Conservation (phyloP, 140 eudicot species). For the Oenanthe javanica region DNA sequence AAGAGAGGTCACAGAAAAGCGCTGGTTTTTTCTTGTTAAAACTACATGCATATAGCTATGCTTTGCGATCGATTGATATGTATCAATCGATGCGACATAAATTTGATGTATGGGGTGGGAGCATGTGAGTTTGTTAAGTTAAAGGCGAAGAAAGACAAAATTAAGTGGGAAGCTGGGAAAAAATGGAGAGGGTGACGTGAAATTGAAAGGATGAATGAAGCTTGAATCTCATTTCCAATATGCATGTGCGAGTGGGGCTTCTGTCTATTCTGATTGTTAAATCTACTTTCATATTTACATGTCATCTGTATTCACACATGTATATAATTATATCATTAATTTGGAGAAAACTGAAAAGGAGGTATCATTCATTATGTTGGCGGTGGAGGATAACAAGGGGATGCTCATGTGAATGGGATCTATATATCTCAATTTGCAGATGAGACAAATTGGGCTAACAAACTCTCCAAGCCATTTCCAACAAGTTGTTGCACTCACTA, state of each 20-base stretch:
- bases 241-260: not conserved
- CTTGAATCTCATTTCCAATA: not conserved
- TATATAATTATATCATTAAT: not conserved
- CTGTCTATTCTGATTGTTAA: not conserved
- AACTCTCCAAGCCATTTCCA: not conserved
- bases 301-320: not conserved
- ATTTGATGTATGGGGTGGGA: not conserved
- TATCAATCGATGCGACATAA: not conserved
- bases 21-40: not conserved
- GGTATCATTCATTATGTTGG: not conserved
- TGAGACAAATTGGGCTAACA: not conserved
- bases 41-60: not conserved
- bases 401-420: slow-evolving; percentile 3
- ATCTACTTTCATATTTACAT: not conserved
- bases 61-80: not conserved
- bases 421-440: not conserved
- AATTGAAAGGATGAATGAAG: slow-evolving; percentile 1
- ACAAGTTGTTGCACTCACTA: not conserved
- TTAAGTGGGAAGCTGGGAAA: not conserved
- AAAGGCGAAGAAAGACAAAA: not conserved
- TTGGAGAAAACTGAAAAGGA: not conserved
- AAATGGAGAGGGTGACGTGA: not conserved
- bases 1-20: not conserved
- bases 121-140: not conserved
- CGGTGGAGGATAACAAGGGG: not conserved